These are phyloP conservation scores for Suillus luteus DNA, from an alignment of 768 basidiomycete species.

Conservation along the genomic window DNA sequence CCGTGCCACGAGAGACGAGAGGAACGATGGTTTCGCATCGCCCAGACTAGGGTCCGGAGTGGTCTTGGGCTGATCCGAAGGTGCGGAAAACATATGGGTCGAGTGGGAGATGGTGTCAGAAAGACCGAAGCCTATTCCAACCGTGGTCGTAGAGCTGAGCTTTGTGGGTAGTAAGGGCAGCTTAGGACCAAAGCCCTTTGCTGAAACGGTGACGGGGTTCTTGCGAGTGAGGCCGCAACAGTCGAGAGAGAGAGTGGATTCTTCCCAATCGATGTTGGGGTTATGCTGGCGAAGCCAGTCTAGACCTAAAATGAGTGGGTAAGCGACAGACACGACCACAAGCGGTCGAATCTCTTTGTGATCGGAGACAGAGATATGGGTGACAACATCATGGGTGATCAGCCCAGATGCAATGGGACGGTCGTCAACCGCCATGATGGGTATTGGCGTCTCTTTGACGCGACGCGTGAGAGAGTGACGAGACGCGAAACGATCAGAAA, in stretches of 20 bases:
- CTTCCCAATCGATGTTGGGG: conserved; percentile 1
- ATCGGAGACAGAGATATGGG: conserved; percentile 25
- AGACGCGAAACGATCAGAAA: conserved; percentile 36
- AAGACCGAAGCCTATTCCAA: conserved; percentile 23
- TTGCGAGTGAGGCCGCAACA: conserved; percentile 22
- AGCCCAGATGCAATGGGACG: conserved; percentile 42
- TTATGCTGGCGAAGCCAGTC: conserved; percentile 12
- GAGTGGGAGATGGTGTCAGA: too few relatives aligned
- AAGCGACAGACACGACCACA: conserved; percentile 33
- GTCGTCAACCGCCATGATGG: conserved; percentile 40
- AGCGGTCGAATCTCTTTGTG: conserved; percentile 34
- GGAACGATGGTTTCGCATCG: too few relatives aligned
- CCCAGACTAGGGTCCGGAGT: too few relatives aligned
- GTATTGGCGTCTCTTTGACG: conserved; percentile 31
- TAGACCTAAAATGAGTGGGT: conserved; percentile 27
- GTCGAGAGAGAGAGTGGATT: conserved; percentile 22
- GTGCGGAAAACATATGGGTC: too few relatives aligned
- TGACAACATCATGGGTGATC: conserved; percentile 40
- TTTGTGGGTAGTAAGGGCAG: conserved; percentile 13
- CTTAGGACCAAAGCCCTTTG: conserved; percentile 33
- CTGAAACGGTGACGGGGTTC: conserved; percentile 21
- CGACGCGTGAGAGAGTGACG: conserved; percentile 34
- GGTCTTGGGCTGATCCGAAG: too few relatives aligned
- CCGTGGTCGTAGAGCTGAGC: background rate
- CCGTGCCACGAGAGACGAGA: too few relatives aligned